Evolutionary conservation across 331 rosid genomes (phyloP).

Genomic region (Ulmus americana): DNA sequence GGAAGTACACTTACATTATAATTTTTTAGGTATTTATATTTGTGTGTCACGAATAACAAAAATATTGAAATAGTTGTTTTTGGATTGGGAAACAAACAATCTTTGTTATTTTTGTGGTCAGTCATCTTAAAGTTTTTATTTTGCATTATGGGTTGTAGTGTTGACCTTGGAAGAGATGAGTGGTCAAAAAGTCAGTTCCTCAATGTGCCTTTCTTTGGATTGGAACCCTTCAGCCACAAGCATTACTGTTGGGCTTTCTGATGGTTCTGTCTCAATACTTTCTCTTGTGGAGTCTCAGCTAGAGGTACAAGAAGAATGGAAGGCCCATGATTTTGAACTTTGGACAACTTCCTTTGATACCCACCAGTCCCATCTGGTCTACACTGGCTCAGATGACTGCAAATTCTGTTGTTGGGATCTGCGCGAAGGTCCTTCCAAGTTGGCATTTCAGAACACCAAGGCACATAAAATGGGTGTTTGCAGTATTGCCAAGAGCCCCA

Average conservation of each 20-base stretch:
- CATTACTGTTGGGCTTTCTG: conserved; percentile 70
- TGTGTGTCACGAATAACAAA: too few species aligned
- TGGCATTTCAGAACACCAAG: conserved; percentile 60
- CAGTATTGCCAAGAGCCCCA: conserved; percentile 63
- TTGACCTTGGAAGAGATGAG: conserved; percentile 39
- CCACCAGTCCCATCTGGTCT: conserved; percentile 70
- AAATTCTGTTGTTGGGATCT: conserved; percentile 82
- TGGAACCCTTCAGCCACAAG: conserved; percentile 75
- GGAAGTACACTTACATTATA: too few species aligned
- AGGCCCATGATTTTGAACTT: conserved; percentile 83
- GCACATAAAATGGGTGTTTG: conserved; percentile 83
- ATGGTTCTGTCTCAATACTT: conserved; percentile 59
- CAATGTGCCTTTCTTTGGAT: conserved; percentile 76
- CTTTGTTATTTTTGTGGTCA: neutral
- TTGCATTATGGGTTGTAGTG: conserved; percentile 36
- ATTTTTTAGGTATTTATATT: neutral
- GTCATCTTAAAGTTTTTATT: neutral
- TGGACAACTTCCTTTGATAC: conserved; percentile 77
- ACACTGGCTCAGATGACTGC: conserved; percentile 84
- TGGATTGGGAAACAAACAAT: neutral
- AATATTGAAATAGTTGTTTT: too few species aligned
- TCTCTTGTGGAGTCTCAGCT: conserved; percentile 54
- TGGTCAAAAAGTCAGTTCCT: conserved; percentile 46
- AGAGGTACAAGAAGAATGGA: conserved; percentile 59
- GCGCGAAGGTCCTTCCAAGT: conserved; percentile 50